Conservation (phyloP, 495 filamentous ascomycete species). For the Talaromyces thailandensis region DNA sequence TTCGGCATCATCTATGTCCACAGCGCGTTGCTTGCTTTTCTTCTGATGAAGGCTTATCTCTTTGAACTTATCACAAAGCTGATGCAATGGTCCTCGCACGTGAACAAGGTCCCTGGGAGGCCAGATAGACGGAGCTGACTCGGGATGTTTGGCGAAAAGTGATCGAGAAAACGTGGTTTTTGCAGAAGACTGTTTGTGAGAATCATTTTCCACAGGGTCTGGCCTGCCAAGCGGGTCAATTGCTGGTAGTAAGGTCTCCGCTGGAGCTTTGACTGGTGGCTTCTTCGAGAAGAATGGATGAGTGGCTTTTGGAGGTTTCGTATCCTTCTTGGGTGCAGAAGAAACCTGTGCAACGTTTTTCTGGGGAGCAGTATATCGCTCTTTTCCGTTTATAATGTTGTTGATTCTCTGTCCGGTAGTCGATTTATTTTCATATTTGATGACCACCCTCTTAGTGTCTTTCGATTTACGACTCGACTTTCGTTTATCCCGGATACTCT, state of each 20-base stretch:
- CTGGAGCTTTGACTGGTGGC: neutral
- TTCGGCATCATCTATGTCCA: slow-evolving; percentile 25
- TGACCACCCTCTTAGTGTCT: slow-evolving; percentile 24
- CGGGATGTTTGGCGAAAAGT: slow-evolving; percentile 43
- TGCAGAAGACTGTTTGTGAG: neutral
- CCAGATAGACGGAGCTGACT: slow-evolving; percentile 57
- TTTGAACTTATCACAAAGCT: neutral
- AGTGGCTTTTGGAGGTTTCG: slow-evolving; percentile 46
- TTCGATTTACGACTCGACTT: slow-evolving; percentile 13
- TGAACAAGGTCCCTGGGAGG: slow-evolving; percentile 58
- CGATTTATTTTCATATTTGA: slow-evolving; percentile 31
- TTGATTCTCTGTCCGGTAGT: slow-evolving; percentile 39
- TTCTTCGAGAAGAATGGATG: slow-evolving; percentile 72
- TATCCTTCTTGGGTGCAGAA: slow-evolving; percentile 12
- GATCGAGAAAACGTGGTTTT: slow-evolving; percentile 11
- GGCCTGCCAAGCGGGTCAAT: neutral
- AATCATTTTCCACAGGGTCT: neutral
- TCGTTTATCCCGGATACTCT: slow-evolving; percentile 15
- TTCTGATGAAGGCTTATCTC: slow-evolving; percentile 13
- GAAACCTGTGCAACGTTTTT: neutral
- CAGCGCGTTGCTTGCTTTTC: slow-evolving; percentile 28
- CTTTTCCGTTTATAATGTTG: slow-evolving; percentile 33
- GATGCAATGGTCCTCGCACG: slow-evolving; percentile 20
- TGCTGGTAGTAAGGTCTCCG: neutral
- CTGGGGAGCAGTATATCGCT: slow-evolving; percentile 8